phyloP scores from a whole-genome alignment of 78 protist species.

The Guillardia theta region DNA sequence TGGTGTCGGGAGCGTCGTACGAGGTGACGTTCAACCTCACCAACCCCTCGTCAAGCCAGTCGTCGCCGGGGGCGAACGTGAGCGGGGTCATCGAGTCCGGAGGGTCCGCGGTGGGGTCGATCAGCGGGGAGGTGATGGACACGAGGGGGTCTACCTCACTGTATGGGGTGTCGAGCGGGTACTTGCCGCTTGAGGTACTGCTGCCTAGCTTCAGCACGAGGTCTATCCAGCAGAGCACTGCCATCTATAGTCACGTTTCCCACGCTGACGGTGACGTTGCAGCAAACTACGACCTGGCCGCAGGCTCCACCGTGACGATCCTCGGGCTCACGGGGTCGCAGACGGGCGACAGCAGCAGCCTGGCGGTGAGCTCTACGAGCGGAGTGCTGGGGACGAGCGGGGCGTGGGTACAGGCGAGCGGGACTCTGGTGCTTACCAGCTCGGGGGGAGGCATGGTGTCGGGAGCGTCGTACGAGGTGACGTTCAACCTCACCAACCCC shows the following conservation, averaged over 20 bases:
- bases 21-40: neutral
- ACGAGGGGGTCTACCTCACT: neutral
- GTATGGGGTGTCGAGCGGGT: neutral
- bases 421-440: neutral
- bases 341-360: neutral
- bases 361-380: neutral
- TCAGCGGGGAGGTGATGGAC: neutral
- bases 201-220: neutral
- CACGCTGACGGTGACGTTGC: constrained; percentile 3
- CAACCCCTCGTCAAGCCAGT: neutral
- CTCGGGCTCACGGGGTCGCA: constrained; percentile 34
- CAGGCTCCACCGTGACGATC: neutral
- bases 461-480: neutral
- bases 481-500: neutral
- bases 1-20: neutral
- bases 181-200: neutral
- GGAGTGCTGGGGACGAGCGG: neutral
- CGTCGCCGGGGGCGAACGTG: neutral
- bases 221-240: neutral
- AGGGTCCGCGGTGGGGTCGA: neutral
- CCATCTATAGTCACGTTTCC: neutral
- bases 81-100: neutral
- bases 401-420: neutral
- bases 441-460: neutral
- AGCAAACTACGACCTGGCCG: neutral